Conservation (phyloP, 2,329 filamentous ascomycete species). For the Fusarium solani-melongenae region DNA sequence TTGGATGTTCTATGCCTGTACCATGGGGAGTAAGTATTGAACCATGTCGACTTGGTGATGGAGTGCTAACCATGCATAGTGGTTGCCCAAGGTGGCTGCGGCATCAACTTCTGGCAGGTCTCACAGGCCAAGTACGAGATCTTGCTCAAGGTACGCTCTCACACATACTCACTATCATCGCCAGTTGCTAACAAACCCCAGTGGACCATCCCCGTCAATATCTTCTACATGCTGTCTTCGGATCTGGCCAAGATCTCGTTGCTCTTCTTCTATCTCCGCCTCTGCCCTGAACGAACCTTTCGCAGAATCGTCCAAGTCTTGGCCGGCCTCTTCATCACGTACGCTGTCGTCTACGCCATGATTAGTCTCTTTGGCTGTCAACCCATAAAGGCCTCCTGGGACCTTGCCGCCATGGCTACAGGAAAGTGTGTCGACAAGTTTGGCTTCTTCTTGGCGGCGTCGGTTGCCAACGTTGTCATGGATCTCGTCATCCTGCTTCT, state of each 20-base stretch:
- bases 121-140: conserved; percentile 19
- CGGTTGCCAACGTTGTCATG: conserved; percentile 39
- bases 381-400: conserved; percentile 37
- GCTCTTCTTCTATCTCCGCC: conserved; percentile 37
- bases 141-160: conserved; percentile 16
- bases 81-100: conserved; percentile 33
- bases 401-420: conserved; percentile 31
- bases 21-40: conserved; percentile 34
- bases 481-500: conserved; percentile 32
- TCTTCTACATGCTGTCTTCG: conserved; percentile 40
- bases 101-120: conserved; percentile 36
- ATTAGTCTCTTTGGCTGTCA: conserved; percentile 38
- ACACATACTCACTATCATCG: accelerated
- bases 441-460: conserved; percentile 37
- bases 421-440: conserved; percentile 40
- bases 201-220: conserved; percentile 41
- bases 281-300: conserved; percentile 34
- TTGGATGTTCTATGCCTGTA: conserved; percentile 37
- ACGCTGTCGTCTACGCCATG: conserved; percentile 36
- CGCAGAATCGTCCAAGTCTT: conserved; percentile 22
- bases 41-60: background rate
- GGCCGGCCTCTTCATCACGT: conserved; percentile 15
- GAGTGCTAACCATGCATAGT: conserved; percentile 4
- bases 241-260: conserved; percentile 38
- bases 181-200: background rate